Base-by-base conservation (phyloP, 352 stramenopile species). In the Phytopythium mirpurense region DNA sequence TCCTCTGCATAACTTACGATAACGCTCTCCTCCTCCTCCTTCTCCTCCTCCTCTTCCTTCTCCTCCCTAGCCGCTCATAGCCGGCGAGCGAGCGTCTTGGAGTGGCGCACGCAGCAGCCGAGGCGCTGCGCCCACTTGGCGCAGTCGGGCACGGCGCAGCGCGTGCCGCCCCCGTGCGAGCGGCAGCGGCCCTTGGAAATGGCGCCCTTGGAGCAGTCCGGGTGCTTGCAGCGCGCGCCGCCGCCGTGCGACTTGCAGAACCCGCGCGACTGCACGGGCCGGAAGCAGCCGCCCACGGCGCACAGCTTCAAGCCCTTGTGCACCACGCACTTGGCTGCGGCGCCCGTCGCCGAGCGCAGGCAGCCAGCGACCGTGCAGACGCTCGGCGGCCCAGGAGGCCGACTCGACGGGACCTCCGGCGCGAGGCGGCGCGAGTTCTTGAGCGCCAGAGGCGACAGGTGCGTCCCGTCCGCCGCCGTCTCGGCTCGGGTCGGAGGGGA, bases 211-310 rank as follows among this genome's bases (percentile, higher is more conserved):
- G 65, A 73, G 62, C 82, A 92, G 26, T 75, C 78, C n/a, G 74
- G 57, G 24, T 86, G 77, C 52, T 65, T 86, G 65, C 82, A 93
- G n/a, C 82, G 75, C 15, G 80, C 82, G 21, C 82, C 82, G 24
- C 82, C 82, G n/a, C 82, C 82, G 58, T 93, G 82, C 38, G 75
- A 79, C 46, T 93, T 93, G 63, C 82, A 93, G 1, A 88, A 64
- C 7, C 82, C 78, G 38, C 83, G 90, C 12, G 82, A 93, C 62
- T 93, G 82, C 36, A 79, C 82, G 32, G 77, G 74, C 64, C 72
- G 69, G 35, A 59, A 67, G 55, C 74, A 84, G 12, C 48, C 67
- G 32, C 54, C 46, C 14, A 68, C 53, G 27, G 58, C 56, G 47
- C 74, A 84, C 16, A 71, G 58, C 54, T 76, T 78, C 51, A 74